Conservation (phyloP, 176 grass and related monocot genomes). For the Otatea glauca region DNA sequence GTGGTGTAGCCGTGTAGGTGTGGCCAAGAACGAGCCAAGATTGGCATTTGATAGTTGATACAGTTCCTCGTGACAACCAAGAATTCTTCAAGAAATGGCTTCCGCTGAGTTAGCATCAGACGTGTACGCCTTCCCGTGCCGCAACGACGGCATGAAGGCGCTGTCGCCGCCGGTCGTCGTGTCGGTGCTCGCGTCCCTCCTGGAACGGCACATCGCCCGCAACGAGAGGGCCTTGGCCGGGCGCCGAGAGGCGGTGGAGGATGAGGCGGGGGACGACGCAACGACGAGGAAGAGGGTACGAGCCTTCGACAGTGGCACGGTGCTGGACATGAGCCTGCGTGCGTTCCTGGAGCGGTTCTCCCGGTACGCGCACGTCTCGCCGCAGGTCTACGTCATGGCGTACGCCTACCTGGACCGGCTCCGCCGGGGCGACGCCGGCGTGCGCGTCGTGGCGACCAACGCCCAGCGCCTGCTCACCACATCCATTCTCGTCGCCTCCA, state of each 20-base stretch:
- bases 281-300: conserved; percentile 33
- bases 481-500: conserved; percentile 83
- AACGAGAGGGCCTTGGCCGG: conserved; percentile 53
- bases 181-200: conserved; percentile 76
- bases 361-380: conserved; percentile 66
- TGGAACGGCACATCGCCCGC: conserved; percentile 73
- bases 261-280: neutral
- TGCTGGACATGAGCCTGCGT: conserved; percentile 69
- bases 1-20: neutral
- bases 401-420: conserved; percentile 94
- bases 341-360: conserved; percentile 75
- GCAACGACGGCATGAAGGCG: conserved; percentile 32
- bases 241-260: neutral
- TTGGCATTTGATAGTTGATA: neutral
- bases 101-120: conserved; percentile 47
- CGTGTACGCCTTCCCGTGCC: conserved; percentile 43
- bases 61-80: neutral
- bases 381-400: conserved; percentile 85
- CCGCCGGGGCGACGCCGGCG: conserved; percentile 50
- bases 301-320: conserved; percentile 63
- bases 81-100: conserved; percentile 50
- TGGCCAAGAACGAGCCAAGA: conserved; percentile 24
- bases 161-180: conserved; percentile 61
- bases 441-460: conserved; percentile 60
- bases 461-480: conserved; percentile 79